Conservation (phyloP, 1,139 yeast species). For the Zygosaccharomyces sapae region DNA sequence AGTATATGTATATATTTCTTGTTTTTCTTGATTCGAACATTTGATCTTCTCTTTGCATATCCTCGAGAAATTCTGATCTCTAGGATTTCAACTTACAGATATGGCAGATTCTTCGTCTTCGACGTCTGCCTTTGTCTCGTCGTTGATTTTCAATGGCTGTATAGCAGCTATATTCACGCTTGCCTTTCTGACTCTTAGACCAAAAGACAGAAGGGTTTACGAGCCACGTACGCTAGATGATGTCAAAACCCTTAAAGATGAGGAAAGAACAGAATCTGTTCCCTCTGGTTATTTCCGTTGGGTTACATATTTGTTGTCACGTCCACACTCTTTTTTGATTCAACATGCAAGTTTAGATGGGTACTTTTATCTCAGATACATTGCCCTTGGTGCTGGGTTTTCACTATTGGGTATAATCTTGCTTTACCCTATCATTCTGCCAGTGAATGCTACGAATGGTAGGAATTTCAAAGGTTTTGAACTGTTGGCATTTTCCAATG, state of each 20-base stretch:
- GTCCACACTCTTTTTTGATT: slow-evolving; percentile 64
- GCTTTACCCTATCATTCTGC: slow-evolving; percentile 73
- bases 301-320: slow-evolving; percentile 48
- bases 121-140: slow-evolving; percentile 49
- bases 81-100: not conserved
- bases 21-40: no score
- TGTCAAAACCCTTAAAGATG: slow-evolving; percentile 43
- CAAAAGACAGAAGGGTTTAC: slow-evolving; percentile 65
- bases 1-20: no score
- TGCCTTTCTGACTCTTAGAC: slow-evolving; percentile 61
- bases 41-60: no score
- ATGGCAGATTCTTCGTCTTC: slow-evolving; percentile 34
- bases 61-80: no score
- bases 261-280: slow-evolving; percentile 49
- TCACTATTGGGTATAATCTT: slow-evolving; percentile 61
- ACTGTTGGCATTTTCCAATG: slow-evolving; percentile 58
- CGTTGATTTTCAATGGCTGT: slow-evolving; percentile 53
- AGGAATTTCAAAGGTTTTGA: slow-evolving; percentile 53
- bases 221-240: slow-evolving; percentile 70
- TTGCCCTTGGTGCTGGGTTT: slow-evolving; percentile 57
- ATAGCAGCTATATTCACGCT: slow-evolving; percentile 54
- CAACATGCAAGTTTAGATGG: slow-evolving; percentile 87
- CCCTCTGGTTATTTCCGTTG: slow-evolving; percentile 56
- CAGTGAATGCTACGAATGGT: slow-evolving; percentile 85
- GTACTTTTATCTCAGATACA: slow-evolving; percentile 74